Evolutionary conservation across 2,329 filamentous ascomycete species (phyloP), one percentile per base, ranked within the genome.

Genomic region (Zymoseptoria tritici): DNA sequence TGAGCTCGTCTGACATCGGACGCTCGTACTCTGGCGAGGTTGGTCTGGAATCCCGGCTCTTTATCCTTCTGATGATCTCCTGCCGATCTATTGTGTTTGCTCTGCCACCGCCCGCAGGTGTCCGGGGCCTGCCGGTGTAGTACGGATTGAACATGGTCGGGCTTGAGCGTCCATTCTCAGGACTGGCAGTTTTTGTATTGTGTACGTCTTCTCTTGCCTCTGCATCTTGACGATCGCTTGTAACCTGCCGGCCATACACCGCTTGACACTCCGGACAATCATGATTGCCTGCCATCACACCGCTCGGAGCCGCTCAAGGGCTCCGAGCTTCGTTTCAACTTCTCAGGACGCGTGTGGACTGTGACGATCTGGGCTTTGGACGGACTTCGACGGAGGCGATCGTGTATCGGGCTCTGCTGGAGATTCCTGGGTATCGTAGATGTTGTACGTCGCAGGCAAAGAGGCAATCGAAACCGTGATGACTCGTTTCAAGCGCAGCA

Each of bases 51-150:
- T 68, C 68, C 56, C 62, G 59, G 53, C 65, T 84, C 77, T 97
- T 97, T 64, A 97, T 81, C 65, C 86, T 83, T 74, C 91, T 84
- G 59, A 97, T 96, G 67, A 97, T 78, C 73, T 92, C 88, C 59
- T 85, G 85, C 64, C 92, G 83, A 72, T 91, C 85, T 53, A 77
- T 68, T 50, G 72, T 64, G 31, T 61, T 61, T 31, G 62, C 54
- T 55, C 64, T 72, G 58, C 66, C 70, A 24, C 58, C 63, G 46
- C 68, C 67, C 42, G 60, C 67, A 19, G 70, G 70, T 29, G 71
- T 72, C 4, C 68, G 63, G 7, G 68, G 68, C 26, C 68, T 62
- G 22, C 72, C 69, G 21, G 72, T 73, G 60, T 72, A 73, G 62
- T 71, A 74, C 7, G 72, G 72, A 57, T 74, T 74, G 69, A 66